phyloP scores from a whole-genome alignment of 129 eudicot species.

The Saposhnikovia divaricata region DNA sequence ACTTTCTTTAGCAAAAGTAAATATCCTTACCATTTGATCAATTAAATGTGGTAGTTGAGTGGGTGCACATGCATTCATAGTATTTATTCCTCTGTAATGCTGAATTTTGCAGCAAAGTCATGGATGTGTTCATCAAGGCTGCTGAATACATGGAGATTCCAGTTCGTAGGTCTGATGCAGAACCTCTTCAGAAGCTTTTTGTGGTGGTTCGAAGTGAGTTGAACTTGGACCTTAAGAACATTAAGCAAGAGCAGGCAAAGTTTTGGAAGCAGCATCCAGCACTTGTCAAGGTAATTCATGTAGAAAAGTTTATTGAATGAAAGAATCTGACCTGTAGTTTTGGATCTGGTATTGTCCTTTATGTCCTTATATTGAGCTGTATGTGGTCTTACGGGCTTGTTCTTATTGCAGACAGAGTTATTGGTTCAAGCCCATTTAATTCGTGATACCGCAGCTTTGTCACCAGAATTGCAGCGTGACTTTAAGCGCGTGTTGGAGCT shows the following conservation, averaged over 20 bases:
- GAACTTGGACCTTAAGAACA: slow-evolving; percentile 81
- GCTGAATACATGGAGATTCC: slow-evolving; percentile 90
- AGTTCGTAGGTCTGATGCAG: slow-evolving; percentile 75
- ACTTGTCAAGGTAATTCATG: slow-evolving; percentile 57
- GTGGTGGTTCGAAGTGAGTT: slow-evolving; percentile 73
- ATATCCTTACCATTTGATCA: not conserved
- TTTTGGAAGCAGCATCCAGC: slow-evolving; percentile 95
- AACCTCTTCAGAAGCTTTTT: slow-evolving; percentile 87
- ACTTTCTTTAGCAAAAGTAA: not conserved
- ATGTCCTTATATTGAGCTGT: not conserved
- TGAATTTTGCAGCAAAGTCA: slow-evolving; percentile 62
- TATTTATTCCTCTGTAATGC: slow-evolving; percentile 6
- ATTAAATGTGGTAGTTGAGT: not conserved
- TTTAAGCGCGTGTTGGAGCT: slow-evolving; percentile 65
- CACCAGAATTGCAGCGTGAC: slow-evolving; percentile 69
- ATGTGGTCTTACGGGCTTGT: not conserved
- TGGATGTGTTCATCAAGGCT: slow-evolving; percentile 88
- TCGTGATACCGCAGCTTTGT: slow-evolving; percentile 54
- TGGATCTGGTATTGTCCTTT: not conserved
- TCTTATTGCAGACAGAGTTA: slow-evolving; percentile 61
- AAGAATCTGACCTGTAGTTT: not conserved
- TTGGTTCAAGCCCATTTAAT: slow-evolving; percentile 77
- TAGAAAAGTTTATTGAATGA: not conserved
- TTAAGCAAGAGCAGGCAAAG: slow-evolving; percentile 88
- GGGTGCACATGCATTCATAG: not conserved